Conservation (phyloP, 306 rosid genomes). For the Arachis hypogaea region DNA sequence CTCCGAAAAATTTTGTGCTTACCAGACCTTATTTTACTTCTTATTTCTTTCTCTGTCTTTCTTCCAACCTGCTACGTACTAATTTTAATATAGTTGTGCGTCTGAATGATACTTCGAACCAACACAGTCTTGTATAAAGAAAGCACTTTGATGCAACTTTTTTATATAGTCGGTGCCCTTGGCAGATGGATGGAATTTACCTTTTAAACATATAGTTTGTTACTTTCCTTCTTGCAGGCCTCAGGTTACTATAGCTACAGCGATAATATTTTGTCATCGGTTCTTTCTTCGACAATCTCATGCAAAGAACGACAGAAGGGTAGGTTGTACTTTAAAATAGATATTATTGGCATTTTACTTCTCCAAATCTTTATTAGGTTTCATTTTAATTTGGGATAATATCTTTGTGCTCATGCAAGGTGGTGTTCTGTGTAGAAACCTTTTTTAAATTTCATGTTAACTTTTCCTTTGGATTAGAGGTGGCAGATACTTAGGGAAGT, state of each 20-base stretch:
- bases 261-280: slow-evolving; percentile 61
- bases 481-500: slow-evolving; percentile 22
- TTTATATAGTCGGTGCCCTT: slow-evolving; percentile 14
- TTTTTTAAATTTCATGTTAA: slow-evolving; percentile 27
- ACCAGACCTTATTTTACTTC: not conserved
- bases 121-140: slow-evolving; percentile 27
- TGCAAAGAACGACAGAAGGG: slow-evolving; percentile 58
- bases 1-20: slow-evolving; percentile 19
- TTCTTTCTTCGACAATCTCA: slow-evolving; percentile 61
- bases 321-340: slow-evolving; percentile 44
- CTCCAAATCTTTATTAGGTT: slow-evolving; percentile 25
- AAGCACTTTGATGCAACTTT: slow-evolving; percentile 6
- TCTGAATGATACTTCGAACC: slow-evolving; percentile 12
- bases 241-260: slow-evolving; percentile 62
- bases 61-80: not conserved
- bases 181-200: slow-evolving; percentile 14
- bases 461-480: slow-evolving; percentile 5
- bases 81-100: not conserved
- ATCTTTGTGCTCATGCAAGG: slow-evolving; percentile 18
- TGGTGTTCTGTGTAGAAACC: not conserved
- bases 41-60: not conserved
- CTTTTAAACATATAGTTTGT: slow-evolving; percentile 36
- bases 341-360: slow-evolving; percentile 46
- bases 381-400: slow-evolving; percentile 4
- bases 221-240: slow-evolving; percentile 52